These are phyloP conservation scores for Olyra latifolia DNA, from an alignment of 176 grass and related monocot species.

Conservation along the genomic window DNA sequence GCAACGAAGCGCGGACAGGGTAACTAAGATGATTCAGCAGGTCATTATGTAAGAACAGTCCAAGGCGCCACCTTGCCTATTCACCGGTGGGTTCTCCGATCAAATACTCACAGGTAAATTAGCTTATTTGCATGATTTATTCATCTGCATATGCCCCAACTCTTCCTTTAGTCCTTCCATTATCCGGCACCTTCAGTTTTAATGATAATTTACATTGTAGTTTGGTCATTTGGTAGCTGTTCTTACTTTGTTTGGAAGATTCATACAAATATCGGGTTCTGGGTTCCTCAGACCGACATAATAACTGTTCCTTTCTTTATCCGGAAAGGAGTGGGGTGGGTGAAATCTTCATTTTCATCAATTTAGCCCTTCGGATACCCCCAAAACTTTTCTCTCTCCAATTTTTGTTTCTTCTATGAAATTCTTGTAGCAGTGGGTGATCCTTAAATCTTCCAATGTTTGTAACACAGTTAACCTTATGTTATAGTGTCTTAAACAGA, in stretches of 20 bases:
- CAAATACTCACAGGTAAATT: neutral
- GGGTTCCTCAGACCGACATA: neutral
- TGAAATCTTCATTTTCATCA: neutral
- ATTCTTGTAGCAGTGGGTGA: neutral
- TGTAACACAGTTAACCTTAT: neutral
- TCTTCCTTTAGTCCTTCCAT: neutral
- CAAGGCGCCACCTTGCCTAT: neutral
- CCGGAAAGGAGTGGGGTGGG: neutral
- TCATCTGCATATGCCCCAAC: neutral
- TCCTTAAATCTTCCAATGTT: neutral
- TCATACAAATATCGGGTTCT: neutral
- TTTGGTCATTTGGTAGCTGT: neutral
- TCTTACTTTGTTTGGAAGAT: neutral
- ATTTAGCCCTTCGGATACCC: neutral
- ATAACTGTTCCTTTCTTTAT: neutral
- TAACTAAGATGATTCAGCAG: constrained; percentile 1
- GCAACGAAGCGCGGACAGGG: neutral
- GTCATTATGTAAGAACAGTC: neutral
- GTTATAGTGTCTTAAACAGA: neutral
- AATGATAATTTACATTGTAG: neutral
- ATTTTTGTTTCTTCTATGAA: neutral
- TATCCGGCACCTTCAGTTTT: neutral
- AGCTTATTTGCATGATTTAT: neutral
- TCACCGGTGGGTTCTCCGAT: constrained; percentile 20
- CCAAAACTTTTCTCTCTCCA: neutral